These are phyloP conservation scores for Fusarium agapanthi DNA, from an alignment of 2,329 filamentous ascomycete genomes.

Conservation along the genomic window DNA sequence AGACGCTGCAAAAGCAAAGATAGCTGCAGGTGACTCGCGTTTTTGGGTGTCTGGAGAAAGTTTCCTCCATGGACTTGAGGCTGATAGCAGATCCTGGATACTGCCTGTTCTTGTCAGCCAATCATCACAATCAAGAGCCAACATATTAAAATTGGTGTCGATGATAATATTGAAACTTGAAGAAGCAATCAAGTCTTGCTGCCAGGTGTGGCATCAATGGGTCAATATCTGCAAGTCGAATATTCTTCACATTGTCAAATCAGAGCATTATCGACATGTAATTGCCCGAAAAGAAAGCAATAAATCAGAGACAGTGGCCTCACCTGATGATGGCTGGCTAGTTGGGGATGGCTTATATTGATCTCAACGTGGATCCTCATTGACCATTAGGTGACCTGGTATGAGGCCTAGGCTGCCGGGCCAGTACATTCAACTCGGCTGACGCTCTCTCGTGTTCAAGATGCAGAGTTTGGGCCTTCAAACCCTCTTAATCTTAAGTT, in stretches of 20 bases:
- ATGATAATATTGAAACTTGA: neutral
- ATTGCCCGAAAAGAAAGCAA: neutral
- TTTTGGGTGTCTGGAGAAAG: neutral
- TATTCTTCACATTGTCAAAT: neutral
- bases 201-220: neutral
- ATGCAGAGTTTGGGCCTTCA: conserved; percentile 15
- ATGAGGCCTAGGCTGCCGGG: conserved; percentile 4
- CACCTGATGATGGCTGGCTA: conserved; percentile 3
- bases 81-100: neutral
- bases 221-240: neutral
- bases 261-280: neutral
- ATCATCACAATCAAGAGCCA: neutral
- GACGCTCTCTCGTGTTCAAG: conserved; percentile 35
- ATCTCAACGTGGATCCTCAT: neutral
- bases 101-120: too few species aligned
- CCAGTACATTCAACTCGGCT: conserved; percentile 15
- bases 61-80: neutral
- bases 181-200: neutral
- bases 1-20: neutral
- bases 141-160: neutral
- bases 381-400: neutral
- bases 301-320: conserved; percentile 18
- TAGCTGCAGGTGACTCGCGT: conserved; percentile 1
- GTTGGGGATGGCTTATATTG: conserved; percentile 10
- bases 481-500: neutral